Evolutionary conservation across 495 filamentous ascomycete genomes (phyloP).

Genomic region (Durotheca rogersii): DNA sequence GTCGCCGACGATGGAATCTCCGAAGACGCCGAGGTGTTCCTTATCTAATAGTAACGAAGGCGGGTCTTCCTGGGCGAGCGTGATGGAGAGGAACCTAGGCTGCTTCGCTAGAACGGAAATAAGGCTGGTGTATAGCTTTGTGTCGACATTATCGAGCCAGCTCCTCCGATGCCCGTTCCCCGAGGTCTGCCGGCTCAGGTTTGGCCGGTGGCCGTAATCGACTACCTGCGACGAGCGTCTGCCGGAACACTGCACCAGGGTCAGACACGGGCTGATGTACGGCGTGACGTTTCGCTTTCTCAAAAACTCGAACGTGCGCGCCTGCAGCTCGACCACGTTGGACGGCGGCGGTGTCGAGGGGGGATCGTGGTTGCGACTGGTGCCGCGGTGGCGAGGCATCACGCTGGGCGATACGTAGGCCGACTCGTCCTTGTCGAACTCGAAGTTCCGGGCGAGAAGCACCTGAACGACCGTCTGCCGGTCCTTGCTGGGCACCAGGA

Average conservation of each 20-base stretch:
- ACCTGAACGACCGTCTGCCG: constrained; percentile 71
- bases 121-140: constrained; percentile 66
- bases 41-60: constrained; percentile 82
- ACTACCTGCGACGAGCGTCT: constrained; percentile 39
- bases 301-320: constrained; percentile 74
- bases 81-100: constrained; percentile 82
- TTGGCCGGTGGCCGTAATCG: constrained; percentile 33
- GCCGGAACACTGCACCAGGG: constrained; percentile 82
- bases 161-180: constrained; percentile 37
- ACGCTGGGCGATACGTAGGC: constrained; percentile 66
- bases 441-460: constrained; percentile 78
- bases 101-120: constrained; percentile 68
- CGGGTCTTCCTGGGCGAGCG: constrained; percentile 79
- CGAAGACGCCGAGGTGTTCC: constrained; percentile 64
- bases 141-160: constrained; percentile 56
- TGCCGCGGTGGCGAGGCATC: constrained; percentile 50
- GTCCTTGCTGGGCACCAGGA: constrained; percentile 78
- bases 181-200: constrained; percentile 18
- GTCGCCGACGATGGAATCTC: constrained; percentile 71
- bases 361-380: constrained; percentile 49
- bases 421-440: constrained; percentile 68
- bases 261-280: constrained; percentile 63
- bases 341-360: constrained; percentile 77
- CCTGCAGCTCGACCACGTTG: constrained; percentile 74
- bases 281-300: constrained; percentile 73